Percentiles rank a stretch among this genome's conserved stretches.
Conservation (phyloP, 345 rosid genomes). For the Diplotaxis tenuifolia region DNA sequence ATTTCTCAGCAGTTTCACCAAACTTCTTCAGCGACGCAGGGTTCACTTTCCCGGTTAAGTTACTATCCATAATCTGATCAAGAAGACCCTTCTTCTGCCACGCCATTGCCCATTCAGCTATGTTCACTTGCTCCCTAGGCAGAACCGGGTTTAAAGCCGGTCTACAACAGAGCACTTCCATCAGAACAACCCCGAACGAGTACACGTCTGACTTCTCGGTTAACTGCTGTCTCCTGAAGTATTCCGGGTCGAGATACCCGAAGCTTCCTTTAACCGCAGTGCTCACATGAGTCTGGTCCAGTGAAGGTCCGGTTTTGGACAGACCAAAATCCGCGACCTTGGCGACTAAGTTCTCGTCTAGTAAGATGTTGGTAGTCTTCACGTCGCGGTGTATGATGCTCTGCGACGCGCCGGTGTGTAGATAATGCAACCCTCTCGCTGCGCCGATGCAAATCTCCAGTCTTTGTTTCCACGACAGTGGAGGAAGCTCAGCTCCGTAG, state of each 20-base stretch:
- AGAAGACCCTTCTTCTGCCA: conserved; percentile 97
- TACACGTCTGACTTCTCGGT: conserved; percentile 97
- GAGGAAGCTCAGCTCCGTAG: conserved; percentile 82
- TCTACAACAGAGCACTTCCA: conserved; percentile 96
- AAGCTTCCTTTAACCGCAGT: conserved; percentile 99
- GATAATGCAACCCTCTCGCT: conserved; percentile 95
- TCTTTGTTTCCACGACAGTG: conserved; percentile 92
- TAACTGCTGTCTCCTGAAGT: conserved; percentile 94
- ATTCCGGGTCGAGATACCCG: conserved; percentile 96
- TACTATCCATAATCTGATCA: conserved; percentile 92
- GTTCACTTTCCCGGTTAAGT: conserved; percentile 79
- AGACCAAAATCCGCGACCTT: conserved; percentile 99
- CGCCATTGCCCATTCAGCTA: conserved; percentile 97
- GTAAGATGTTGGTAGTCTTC: conserved; percentile 92
- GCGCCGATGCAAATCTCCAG: conserved; percentile 98
- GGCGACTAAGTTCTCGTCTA: conserved; percentile 90
- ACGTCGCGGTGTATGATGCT: conserved; percentile 98
- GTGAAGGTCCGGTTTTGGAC: conserved; percentile 88
- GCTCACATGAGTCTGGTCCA: conserved; percentile 96
- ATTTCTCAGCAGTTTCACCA: conserved; percentile 98
- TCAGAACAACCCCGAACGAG: conserved; percentile 93
- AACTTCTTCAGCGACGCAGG: conserved; percentile 89
- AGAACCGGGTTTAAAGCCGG: conserved; percentile 96
- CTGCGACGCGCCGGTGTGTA: conserved; percentile 97
- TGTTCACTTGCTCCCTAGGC: conserved; percentile 95